Evolutionary conservation across 169 alveolate genomes (phyloP), one percentile per base, ranked within the genome.

Genomic region (Eimeria sp.): DNA sequence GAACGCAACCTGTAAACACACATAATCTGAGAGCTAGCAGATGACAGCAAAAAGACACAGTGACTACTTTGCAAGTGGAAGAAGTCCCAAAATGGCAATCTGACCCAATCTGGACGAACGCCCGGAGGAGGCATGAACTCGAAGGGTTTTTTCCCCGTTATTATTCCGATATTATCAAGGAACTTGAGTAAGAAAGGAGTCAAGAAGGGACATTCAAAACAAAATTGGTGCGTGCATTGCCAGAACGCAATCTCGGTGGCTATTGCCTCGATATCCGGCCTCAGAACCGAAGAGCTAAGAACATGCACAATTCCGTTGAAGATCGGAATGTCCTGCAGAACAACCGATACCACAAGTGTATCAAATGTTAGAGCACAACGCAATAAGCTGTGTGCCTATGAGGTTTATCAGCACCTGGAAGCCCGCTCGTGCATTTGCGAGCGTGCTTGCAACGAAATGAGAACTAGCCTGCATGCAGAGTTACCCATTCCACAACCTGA

Each of bases 141-240:
- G 86, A 92, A 92, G 40, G 95, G 95, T 25, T 49, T 78, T 54
- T 65, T 82, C 6, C 95, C 95, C 14, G 95, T 78, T 30, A 92
- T 82, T 20, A 92, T 73, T 20, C 95, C 95, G 11, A 57, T 92
- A 0, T 57, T 45, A 34, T 92, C 95, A 20, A 92, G 89, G 95
- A 70, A 92, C 40, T 80, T 73, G 65, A 92, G 84, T 5, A 92
- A 70, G 73, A 92, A 92, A 5, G 91, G 91, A 25, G 91, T 83
- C 72, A 92, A 67, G 27, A 82, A 57, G 16, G 95, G 95, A 27
- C 95, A 92, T 25, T 92, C 95, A 67, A 78, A 92, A 58, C 95
- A 92, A 86, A 92, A 92, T 73, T 92, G 95, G 63, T 92, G 95
- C 20, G 95, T 92, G 95, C 95, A 92, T 16, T 92, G 95, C 95